Base-by-base conservation (phyloP, 2,329 filamentous ascomycete species). In the Fonsecaea erecta region DNA sequence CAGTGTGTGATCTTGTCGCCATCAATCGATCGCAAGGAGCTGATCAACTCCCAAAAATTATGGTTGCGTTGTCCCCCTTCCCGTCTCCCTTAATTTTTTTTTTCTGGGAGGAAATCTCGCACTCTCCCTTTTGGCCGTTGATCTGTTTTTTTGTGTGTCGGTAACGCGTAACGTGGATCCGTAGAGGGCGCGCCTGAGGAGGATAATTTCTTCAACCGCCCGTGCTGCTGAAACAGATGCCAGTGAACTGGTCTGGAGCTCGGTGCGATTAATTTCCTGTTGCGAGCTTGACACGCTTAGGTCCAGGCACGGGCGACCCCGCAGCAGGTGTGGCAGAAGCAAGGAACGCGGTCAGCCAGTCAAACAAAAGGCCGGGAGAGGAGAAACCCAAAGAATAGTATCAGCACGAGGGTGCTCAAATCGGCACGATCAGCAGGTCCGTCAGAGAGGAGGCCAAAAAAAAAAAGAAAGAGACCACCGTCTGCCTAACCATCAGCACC, bases 231-330 rank as follows among this genome's bases (percentile, higher is more conserved):
- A 68, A 57, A 62, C 66, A 46, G 54, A 46, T 60, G 48, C 58
- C 61, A 66, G 59, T 68, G 53, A 55, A 58, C 43, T 46, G 30
- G 60, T 46, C 43, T 52, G 14, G 55, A 54, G 48, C 40, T 52
- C 51, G 18, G n/a, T 58, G 52, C 34, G 24, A 68, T 64, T 64
- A 68, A 68, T 68, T 65, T 66, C 64, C 67, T 35, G 57, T 12
- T 52, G 40, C 57, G 57, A 60, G 57, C 57, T 60, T 68, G 66
- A 52, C 32, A 53, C 59, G 28, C 46, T 60, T 61, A 59, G 60
- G 46, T 48, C 63, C 66, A 68, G 63, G 63, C 63, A 68, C 66
- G 66, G 63, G 52, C 57, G 58, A 68, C 67, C 67, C 64, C 67
- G 67, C 67, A 66, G 64, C 58, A 35, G 59, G 52, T 52, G 34